phyloP scores from a whole-genome alignment of 805 yeast genomes.

The Wickerhamiella slavikovae region DNA sequence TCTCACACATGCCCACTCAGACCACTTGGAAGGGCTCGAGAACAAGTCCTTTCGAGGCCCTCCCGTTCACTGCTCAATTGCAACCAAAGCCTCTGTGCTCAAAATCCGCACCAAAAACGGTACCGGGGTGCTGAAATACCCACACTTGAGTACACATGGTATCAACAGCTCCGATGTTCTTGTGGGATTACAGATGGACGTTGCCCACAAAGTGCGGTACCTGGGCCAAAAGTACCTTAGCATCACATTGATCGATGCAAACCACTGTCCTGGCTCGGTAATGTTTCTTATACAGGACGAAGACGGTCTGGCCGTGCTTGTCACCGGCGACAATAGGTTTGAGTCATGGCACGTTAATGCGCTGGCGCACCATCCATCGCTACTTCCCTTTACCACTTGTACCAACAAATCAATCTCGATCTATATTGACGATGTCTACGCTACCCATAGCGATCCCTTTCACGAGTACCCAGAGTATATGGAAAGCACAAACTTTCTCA shows the following conservation, averaged over 20 bases:
- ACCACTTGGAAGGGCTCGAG: constrained; percentile 30
- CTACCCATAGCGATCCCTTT: constrained; percentile 28
- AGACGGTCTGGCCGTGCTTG: constrained; percentile 19
- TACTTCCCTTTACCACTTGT: constrained; percentile 24
- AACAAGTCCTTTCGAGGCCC: constrained; percentile 20
- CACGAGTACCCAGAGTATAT: constrained; percentile 24
- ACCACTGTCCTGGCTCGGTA: constrained; percentile 41
- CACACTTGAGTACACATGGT: constrained; percentile 10
- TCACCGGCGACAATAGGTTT: constrained; percentile 39
- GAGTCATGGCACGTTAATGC: constrained; percentile 30
- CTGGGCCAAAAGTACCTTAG: constrained; percentile 10
- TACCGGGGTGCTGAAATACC: constrained; percentile 9
- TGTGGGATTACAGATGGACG: constrained; percentile 5
- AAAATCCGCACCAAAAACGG: constrained; percentile 9
- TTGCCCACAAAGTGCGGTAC: constrained; percentile 7
- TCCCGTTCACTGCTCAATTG: constrained; percentile 26
- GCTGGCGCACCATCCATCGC: constrained; percentile 20
- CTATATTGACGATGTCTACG: constrained; percentile 36
- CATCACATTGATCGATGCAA: constrained; percentile 27
- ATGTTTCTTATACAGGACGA: constrained; percentile 28
- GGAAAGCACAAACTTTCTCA: constrained; percentile 22
- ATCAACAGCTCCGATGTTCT: constrained; percentile 11
- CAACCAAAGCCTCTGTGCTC: constrained; percentile 18
- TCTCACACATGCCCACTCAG: constrained; percentile 35
- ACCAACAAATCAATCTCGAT: constrained; percentile 23